A percentile compares a stretch with the other conserved stretches of the same genome.
Evolutionary conservation across 148 eudicot genomes (phyloP).

Genomic region (Talinum fruticosum): DNA sequence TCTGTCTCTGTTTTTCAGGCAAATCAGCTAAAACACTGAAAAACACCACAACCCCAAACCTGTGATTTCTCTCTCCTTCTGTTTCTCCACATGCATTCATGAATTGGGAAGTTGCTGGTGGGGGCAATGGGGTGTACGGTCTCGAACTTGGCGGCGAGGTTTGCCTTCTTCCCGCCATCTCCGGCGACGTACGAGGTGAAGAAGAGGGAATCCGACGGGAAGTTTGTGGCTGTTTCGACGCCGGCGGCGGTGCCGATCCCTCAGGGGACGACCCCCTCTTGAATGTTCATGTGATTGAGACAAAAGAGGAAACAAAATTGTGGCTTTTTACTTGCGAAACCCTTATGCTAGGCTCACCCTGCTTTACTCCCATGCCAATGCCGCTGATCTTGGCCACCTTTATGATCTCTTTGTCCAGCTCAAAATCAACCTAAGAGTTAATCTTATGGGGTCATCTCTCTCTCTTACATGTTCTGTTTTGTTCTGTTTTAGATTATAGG

Average conservation of each 20-base stretch:
- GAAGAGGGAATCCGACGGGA: constrained; percentile 54
- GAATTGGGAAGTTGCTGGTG: constrained; percentile 33
- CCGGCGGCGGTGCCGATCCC: constrained; percentile 48
- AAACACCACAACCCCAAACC: constrained; percentile 15
- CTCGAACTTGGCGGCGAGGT: constrained; percentile 80
- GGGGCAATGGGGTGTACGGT: constrained; percentile 59
- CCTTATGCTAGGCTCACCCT: constrained; percentile 84
- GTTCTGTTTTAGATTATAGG: constrained; percentile 2
- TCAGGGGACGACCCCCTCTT: constrained; percentile 52
- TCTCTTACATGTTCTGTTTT: neutral
- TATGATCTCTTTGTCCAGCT: constrained; percentile 94
- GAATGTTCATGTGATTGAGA: constrained; percentile 62
- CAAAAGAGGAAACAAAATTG: constrained; percentile 86
- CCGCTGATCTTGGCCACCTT: constrained; percentile 96
- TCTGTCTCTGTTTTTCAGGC: neutral
- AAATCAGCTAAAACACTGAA: neutral
- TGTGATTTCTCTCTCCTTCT: neutral
- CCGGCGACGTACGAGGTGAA: constrained; percentile 88
- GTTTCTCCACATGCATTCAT: constrained; percentile 55
- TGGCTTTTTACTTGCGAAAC: constrained; percentile 72
- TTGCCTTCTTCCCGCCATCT: constrained; percentile 91
- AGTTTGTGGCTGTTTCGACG: constrained; percentile 56
- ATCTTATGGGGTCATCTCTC: constrained; percentile 58
- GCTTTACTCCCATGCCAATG: constrained; percentile 95
- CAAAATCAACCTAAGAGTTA: constrained; percentile 92